Evolutionary conservation across 768 basidiomycete species (phyloP).

Genomic region (Leccinum pellstonianum): DNA sequence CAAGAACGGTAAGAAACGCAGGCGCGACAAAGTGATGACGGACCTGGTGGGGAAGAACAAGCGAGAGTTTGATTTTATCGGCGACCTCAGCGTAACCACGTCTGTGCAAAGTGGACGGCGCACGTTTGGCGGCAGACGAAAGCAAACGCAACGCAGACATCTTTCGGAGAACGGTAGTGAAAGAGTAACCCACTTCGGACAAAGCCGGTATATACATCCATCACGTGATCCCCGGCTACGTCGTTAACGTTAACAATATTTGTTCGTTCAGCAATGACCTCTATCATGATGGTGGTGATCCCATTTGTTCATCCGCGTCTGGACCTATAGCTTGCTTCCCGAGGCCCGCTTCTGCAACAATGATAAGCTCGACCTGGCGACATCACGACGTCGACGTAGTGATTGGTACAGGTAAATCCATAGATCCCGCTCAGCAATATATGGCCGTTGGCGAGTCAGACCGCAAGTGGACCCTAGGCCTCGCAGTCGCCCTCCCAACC

Average conservation of each 20-base stretch:
- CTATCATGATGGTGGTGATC: too few species aligned
- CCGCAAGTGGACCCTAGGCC: too few species aligned
- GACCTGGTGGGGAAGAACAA: constrained; percentile 95
- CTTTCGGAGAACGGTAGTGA: constrained; percentile 20
- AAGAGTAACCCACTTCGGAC: constrained; percentile 19
- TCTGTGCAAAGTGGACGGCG: constrained; percentile 51
- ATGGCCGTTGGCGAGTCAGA: too few species aligned
- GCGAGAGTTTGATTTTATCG: constrained; percentile 89
- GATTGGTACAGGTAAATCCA: too few species aligned
- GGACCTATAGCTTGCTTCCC: neutral
- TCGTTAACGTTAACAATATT: too few species aligned
- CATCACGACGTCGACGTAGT: neutral
- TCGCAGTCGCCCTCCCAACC: too few species aligned
- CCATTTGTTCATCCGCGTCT: too few species aligned
- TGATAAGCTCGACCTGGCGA: neutral
- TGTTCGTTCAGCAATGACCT: too few species aligned
- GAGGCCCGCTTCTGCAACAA: neutral
- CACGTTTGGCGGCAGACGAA: constrained; percentile 60
- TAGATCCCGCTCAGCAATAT: too few species aligned
- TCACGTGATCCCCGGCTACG: constrained; percentile 22
- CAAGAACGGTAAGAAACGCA: constrained; percentile 15
- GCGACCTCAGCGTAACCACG: constrained; percentile 91
- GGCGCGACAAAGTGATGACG: constrained; percentile 26
- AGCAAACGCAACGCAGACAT: constrained; percentile 80
- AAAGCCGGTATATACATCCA: constrained; percentile 22